These are phyloP conservation scores for Papiliotrema terrestris DNA, from an alignment of 1,284 basidiomycete genomes.

Conservation along the genomic window DNA sequence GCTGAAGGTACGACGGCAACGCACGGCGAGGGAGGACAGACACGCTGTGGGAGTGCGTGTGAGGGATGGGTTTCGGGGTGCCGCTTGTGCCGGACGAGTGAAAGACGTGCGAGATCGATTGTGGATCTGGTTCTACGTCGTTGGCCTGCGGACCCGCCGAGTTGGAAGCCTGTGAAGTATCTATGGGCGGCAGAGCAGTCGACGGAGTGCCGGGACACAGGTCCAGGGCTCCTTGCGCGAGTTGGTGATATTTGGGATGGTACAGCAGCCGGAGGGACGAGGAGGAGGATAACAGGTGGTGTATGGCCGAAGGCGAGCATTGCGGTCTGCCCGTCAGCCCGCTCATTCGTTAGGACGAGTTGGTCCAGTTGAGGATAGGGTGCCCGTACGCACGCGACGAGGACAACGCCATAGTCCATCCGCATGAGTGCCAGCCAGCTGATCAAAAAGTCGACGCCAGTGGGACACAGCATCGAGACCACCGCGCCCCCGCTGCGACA, in stretches of 20 bases:
- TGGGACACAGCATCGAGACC: conserved; percentile 46
- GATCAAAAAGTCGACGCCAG: conserved; percentile 46
- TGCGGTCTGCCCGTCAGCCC: conserved; percentile 27
- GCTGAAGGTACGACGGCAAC: conserved; percentile 17
- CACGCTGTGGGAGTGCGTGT: conserved; percentile 29
- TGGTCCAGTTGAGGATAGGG: neutral
- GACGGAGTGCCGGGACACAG: neutral
- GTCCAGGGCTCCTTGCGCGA: conserved; percentile 20
- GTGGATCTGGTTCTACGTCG: neutral
- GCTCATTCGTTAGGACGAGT: neutral
- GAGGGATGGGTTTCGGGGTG: conserved; percentile 46
- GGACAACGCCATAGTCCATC: conserved; percentile 46
- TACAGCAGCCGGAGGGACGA: conserved; percentile 34
- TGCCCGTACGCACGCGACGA: conserved; percentile 42
- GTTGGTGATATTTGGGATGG: conserved; percentile 33
- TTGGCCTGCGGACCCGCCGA: neutral
- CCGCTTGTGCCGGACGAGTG: conserved; percentile 50
- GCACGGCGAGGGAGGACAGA: conserved; percentile 34
- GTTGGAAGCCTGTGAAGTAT: neutral
- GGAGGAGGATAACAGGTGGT: conserved; percentile 38
- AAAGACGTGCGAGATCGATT: conserved; percentile 44
- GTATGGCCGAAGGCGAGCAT: conserved; percentile 45
- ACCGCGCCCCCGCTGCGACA: conserved; percentile 14
- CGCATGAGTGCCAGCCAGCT: conserved; percentile 46
- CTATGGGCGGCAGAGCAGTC: neutral